Evolutionary conservation across 768 basidiomycete genomes (phyloP), one percentile per base, ranked within the genome.

Genomic region (Mycena galericulata): DNA sequence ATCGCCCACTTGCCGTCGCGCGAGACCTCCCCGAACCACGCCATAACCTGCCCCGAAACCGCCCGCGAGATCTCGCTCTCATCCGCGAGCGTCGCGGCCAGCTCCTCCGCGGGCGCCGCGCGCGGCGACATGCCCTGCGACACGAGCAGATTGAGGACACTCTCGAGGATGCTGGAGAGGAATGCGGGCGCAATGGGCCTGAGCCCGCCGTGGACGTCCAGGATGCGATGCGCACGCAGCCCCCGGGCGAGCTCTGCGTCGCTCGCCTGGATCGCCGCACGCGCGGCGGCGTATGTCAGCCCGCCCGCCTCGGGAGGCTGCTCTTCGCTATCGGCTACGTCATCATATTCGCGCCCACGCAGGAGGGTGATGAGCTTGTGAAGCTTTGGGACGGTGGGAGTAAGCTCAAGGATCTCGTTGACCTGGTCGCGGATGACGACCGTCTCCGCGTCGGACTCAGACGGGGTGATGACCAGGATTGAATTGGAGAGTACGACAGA

Each of bases 401-500:
- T 84, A 22, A 95, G 82, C 78, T 99, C 98, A 54, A 99, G 79
- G 53, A 98, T 85, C 73, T 98, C 92, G 72, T 89, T 91, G 34
- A 96, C 81, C 72, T 92, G 90, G 71, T 96, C 94, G 57, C 91
- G 88, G 57, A 98, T 91, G 59, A 92, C 86, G 12, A 94, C 82
- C 2, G 81, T 79, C 49, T 86, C 82, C 22, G 80, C 76, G 2
- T 76, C 71, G n/a, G 74, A 75, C 9, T 77, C 73, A 30, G 77
- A 64, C 30, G 89, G 82, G 3, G 90, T 89, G 67, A 93, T 84
- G 47, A 98, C 87, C 15, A 96, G 83, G 36, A 97, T 80, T 0
- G 95, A 91, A 78, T 99, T 99, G 20, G 96, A 98, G 51, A 98
- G 82, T 11, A 86, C 85, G n/a, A 99, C 91, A 0, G 96, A 92